Percentiles rank a stretch among this genome's conserved stretches.
phyloP scores from a whole-genome alignment of 2,329 filamentous ascomycete species.

The Botryotinia globosa region DNA sequence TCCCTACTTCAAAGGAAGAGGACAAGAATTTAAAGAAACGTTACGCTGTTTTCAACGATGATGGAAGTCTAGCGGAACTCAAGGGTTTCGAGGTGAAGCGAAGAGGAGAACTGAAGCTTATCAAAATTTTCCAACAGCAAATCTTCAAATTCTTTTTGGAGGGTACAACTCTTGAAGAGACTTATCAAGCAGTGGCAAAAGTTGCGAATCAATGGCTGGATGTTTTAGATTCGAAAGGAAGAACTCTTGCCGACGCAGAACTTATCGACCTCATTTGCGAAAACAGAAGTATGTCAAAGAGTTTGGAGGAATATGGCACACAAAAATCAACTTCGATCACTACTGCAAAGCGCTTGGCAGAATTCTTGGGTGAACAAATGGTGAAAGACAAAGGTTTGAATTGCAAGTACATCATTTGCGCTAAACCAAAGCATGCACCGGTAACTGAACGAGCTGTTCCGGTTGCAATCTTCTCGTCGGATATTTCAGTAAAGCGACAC shows the following conservation, averaged over 20 bases:
- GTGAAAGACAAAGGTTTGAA: constrained; percentile 98
- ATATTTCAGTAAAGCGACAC: constrained; percentile 79
- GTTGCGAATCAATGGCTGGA: constrained; percentile 97
- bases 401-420: constrained; percentile 98
- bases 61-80: constrained; percentile 89
- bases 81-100: constrained; percentile 98
- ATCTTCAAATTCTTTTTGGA: constrained; percentile 99
- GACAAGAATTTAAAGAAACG: constrained; percentile 99
- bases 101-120: constrained; percentile 95
- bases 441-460: constrained; percentile 94
- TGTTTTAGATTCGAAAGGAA: constrained; percentile 83
- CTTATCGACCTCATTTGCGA: constrained; percentile 99
- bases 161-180: constrained; percentile 80
- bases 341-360: constrained; percentile 87
- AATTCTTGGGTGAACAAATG: constrained; percentile 98
- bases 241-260: constrained; percentile 91
- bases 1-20: constrained; percentile 97
- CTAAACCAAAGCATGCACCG: constrained; percentile 79
- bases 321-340: constrained; percentile 99
- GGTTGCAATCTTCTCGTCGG: constrained; percentile 94
- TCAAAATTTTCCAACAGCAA: constrained; percentile 99
- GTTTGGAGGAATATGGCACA: constrained; percentile 87
- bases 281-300: constrained; percentile 97
- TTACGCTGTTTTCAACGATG: constrained; percentile 98
- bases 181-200: constrained; percentile 86